phyloP scores from a whole-genome alignment of 1,139 yeast genomes.

The Yamadazyma mexicana region DNA sequence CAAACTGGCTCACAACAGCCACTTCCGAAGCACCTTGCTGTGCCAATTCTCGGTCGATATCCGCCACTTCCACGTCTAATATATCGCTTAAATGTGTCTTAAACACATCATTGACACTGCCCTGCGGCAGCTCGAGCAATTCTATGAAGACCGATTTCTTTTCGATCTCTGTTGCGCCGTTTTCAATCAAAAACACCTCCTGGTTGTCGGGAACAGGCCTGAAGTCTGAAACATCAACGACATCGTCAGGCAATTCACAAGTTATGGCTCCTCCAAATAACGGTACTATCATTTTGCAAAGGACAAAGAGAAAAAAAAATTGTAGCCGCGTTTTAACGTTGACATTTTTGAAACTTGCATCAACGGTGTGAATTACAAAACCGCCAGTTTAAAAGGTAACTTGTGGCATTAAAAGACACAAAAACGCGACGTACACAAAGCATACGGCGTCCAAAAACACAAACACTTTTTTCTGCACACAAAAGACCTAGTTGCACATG shows the following conservation, averaged over 20 bases:
- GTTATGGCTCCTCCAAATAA: slow-evolving; percentile 79
- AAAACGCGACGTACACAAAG: not conserved
- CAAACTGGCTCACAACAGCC: not conserved
- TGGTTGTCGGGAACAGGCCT: slow-evolving; percentile 88
- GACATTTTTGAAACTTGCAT: too few relatives aligned
- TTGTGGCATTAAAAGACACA: not conserved
- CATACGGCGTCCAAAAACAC: too few relatives aligned
- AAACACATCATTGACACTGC: slow-evolving; percentile 35
- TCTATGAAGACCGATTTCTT: slow-evolving; percentile 73
- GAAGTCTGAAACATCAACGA: slow-evolving; percentile 69
- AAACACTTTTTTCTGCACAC: not conserved
- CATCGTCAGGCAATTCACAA: slow-evolving; percentile 51
- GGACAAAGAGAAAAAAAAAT: slow-evolving; percentile 7
- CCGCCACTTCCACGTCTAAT: slow-evolving; percentile 19
- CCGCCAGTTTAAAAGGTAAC: too few relatives aligned
- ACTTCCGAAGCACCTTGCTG: not conserved
- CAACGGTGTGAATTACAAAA: too few relatives aligned
- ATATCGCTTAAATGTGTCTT: slow-evolving; percentile 45
- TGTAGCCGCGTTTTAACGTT: not conserved
- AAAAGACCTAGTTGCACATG: slow-evolving; percentile 1
- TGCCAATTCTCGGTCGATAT: slow-evolving; percentile 4
- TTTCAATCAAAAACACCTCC: slow-evolving; percentile 66
- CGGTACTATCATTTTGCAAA: slow-evolving; percentile 7
- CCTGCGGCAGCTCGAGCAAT: slow-evolving; percentile 54
- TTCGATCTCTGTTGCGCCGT: slow-evolving; percentile 26